Base-by-base conservation (phyloP, 371 early-diverging fungal genomes). In the Phascolomyces articulosus region DNA sequence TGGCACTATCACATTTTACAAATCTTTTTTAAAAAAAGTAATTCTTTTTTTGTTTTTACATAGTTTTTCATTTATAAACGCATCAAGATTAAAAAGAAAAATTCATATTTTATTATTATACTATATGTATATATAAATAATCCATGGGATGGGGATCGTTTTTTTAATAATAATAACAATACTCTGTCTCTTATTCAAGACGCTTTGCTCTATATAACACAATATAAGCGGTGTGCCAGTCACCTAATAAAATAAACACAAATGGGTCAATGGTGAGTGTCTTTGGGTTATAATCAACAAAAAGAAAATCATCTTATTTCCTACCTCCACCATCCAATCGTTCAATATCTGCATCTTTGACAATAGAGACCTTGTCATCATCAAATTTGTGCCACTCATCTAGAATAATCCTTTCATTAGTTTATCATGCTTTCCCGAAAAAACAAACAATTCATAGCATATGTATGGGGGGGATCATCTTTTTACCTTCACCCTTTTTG, bases 351-450 rank as follows among this genome's bases (percentile, higher is more conserved):
- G 91, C 92, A 60, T 90, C 86, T 4, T 78, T 85, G 44, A 97
- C 91, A 23, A 88, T 83, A 4, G 92, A 90, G 8, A 98, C 98
- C 57, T 92, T 90, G 67, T 98, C 97, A 72, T 98, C 99, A 73
- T 98, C 97, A 71, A 91, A 98, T 73, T 97, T 95, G 77, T 87
- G 85, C 95, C 95, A 95, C 68, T 92, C 87, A 63, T 94, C 86
- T 64, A 70, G 64, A n/a, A 51, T 59, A 44, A 4, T 55, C 8
- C n/a, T 15, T 20, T 40, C 51, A 56, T 44, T 54, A 48, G 51
- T 61, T n/a, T 2, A 47, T n/a, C 55, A n/a, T 57, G 56, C 31
- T 18, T 18, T 44, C 13, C 40, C 15, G 38, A 38, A 13, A 38
- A 9, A 13, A 38, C 38, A 38, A 38, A 38, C 38, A 6, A 38